Conservation (phyloP, 768 basidiomycete genomes). For the Rubroboletus satanas region DNA sequence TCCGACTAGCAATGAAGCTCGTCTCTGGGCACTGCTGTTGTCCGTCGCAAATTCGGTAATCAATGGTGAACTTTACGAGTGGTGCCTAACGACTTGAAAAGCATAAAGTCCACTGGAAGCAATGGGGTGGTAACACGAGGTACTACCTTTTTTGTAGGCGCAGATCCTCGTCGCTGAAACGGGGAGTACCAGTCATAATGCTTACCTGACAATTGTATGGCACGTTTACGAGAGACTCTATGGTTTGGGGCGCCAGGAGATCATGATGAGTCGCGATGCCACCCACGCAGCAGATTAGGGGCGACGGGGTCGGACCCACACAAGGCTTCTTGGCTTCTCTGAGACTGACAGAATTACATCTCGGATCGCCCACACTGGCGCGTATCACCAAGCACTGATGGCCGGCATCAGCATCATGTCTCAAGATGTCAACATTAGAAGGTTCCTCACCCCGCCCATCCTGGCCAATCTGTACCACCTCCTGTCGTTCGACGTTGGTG, state of each 20-base stretch:
- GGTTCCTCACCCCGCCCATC: no score
- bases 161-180: neutral
- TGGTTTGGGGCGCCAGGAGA: neutral
- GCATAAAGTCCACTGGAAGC: neutral
- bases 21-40: neutral
- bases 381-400: no score
- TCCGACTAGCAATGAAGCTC: neutral
- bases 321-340: no score
- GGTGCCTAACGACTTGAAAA: neutral
- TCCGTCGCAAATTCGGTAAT: neutral
- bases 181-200: neutral
- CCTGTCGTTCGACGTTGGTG: no score
- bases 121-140: neutral
- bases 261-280: neutral
- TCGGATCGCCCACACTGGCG: neutral
- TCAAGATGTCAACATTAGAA: no score
- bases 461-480: no score
- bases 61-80: neutral
- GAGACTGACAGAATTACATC: neutral
- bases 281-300: neutral
- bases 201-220: neutral
- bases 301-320: neutral
- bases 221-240: neutral
- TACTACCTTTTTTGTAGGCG: slow-evolving; percentile 6
- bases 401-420: no score